Base-by-base conservation (phyloP, 495 filamentous ascomycete species). In the Aspergillus biplanus region DNA sequence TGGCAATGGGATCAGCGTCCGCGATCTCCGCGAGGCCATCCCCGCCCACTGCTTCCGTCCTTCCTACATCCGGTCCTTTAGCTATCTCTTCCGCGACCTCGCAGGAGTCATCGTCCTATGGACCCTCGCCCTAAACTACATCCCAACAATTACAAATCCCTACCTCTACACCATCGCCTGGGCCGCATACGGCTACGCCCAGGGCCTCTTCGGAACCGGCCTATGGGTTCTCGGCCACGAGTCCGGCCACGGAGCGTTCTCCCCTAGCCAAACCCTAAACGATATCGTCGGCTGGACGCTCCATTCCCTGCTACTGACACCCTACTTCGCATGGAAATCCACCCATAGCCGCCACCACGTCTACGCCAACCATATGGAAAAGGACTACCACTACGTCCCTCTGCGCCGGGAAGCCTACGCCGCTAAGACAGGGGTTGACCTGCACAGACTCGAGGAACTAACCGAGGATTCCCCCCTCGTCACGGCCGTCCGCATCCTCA, bases 211-310 rank as follows among this genome's bases (percentile, higher is more conserved):
- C 69, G 88, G 82, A 47, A 93, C 90, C 42, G 91, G 91, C 56
- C 68, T 91, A n/a, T 95, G 91, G 91, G 87, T 94, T 42, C 76
- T 95, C 47, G 90, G 90, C 21, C 91, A 94, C 74, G 91, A 95
- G 78, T 93, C 90, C 70, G 91, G 91, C 64, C 91, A 96, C 64
- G 84, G 86, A 33, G 83, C 86, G 13, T 91, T 90, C 80, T 91
- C 88, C 6, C 66, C 79, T 6, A 81, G 77, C 62, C 80, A 82
- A 65, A 72, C 47, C 33, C 73, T 90, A 16, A 91, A 91, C 66
- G 83, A 88, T 60, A 80, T 81, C 60, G 82, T 89, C 58, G 88
- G 88, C 12, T 87, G 86, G 82, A 73, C 86, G 60, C 71, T 80
- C 56, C 88, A 91, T 68, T 90, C 87, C 2, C 71, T 79, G 18